These are phyloP conservation scores for Steccherinum ochraceum DNA, from an alignment of 768 basidiomycete genomes.

Conservation along the genomic window DNA sequence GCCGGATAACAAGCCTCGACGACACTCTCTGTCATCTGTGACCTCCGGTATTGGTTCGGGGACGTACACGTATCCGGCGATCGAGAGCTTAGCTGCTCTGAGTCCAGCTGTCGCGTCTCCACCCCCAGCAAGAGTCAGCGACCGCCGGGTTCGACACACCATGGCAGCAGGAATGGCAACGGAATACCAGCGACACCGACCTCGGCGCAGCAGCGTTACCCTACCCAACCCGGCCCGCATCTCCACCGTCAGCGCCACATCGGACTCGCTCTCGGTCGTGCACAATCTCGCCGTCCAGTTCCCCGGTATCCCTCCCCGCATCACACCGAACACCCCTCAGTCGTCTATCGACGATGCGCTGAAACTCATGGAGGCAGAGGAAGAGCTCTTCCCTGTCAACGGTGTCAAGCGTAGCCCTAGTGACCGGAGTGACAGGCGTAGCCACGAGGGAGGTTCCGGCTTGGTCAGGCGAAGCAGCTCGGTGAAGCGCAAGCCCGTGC, in stretches of 20 bases:
- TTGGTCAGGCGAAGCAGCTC: conserved; percentile 11
- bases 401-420: not conserved
- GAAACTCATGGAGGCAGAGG: not conserved
- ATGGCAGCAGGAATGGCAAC: not conserved
- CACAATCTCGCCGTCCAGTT: conserved; percentile 49
- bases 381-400: not conserved
- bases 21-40: no score
- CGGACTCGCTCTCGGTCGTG: conserved; percentile 39
- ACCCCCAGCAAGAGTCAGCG: not conserved
- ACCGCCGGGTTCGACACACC: not conserved
- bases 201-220: conserved; percentile 4
- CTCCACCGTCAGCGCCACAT: conserved; percentile 25
- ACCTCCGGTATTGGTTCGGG: no score
- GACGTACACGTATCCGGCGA: not conserved
- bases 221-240: conserved; percentile 17
- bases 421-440: not conserved
- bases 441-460: not conserved
- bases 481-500: conserved; percentile 14
- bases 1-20: not conserved
- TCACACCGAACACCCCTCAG: not conserved
- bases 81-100: not conserved
- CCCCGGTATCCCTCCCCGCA: conserved; percentile 38
- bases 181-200: not conserved
- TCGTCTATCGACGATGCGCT: conserved; percentile 3
- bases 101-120: not conserved